Base-by-base conservation (phyloP, 2,329 filamentous ascomycete species). In the Knoxdaviesia capensis region DNA sequence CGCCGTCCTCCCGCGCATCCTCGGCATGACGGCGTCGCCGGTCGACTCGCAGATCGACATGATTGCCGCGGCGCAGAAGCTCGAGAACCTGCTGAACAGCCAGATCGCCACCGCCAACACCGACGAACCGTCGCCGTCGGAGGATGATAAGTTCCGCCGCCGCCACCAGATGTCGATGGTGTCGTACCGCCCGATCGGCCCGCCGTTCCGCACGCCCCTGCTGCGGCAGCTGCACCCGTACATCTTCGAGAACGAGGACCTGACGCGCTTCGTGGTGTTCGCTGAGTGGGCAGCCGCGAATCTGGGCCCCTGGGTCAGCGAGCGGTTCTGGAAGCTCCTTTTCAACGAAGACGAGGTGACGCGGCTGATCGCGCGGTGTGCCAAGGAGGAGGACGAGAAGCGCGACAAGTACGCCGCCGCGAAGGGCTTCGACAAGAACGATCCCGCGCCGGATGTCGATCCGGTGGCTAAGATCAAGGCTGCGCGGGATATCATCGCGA, bases 1-100 rank as follows among this genome's bases (percentile, higher is more conserved):
- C 1, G 47, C 55, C 0, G 50, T 53, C 0, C 68, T 75, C 5
- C 90, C 90, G 4, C 79, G 77, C 34, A 77, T 98, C 20, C 81
- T 98, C 49, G 88, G 88, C 30, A 94, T 96, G 88, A 98, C 90
- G 1, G 90, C 90, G 6, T 96, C 90, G 0, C 90, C 90, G 1
- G 79, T 94, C 3, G 87, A 96, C 59, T 76, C 83, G 0, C 80
- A 83, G 52, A 70, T 71, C 0, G 77, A 94, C 48, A 69, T 93
- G 31, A 64, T 66, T 10, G 64, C 73, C 45, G 83, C 82, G 34
- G 81, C 83, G 0, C 61, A 63, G 45, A 74, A 82, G 42, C 69
- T 98, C 0, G 88, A 96, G 54, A 66, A 59, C 1, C 64, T 93
- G 34, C 64, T 98, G 1, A 72, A 90, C 53, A 81, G 79, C 54